These are phyloP conservation scores for Penicillium robsamsonii DNA, from an alignment of 495 filamentous ascomycete species.

Conservation along the genomic window DNA sequence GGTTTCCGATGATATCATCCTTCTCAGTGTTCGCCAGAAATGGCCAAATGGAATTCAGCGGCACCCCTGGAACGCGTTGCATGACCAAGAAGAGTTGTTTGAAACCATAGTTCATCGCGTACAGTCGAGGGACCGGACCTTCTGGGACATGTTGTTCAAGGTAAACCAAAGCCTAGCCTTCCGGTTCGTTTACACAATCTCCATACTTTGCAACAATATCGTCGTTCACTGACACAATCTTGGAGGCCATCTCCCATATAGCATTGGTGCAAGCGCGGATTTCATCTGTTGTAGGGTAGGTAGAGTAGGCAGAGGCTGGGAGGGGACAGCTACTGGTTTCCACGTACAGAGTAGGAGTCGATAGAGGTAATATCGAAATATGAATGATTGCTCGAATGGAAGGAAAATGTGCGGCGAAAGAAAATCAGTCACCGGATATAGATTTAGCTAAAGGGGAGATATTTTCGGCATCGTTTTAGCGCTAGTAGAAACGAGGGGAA, in stretches of 20 bases:
- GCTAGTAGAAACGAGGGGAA: no score
- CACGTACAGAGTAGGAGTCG: slow-evolving; percentile 14
- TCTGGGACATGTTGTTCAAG: slow-evolving; percentile 27
- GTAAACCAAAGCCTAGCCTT: slow-evolving; percentile 29
- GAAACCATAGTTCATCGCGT: slow-evolving; percentile 28
- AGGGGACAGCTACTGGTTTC: slow-evolving; percentile 28
- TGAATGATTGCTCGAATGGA: no score
- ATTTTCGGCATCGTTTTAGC: no score
- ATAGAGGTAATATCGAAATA: no score
- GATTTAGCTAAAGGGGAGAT: no score
- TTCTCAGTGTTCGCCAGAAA: slow-evolving; percentile 26
- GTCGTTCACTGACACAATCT: slow-evolving; percentile 27
- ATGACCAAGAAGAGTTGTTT: slow-evolving; percentile 26
- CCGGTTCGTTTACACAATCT: slow-evolving; percentile 12
- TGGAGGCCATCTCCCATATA: slow-evolving; percentile 23
- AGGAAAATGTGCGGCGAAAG: no score
- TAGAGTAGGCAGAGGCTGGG: slow-evolving; percentile 25
- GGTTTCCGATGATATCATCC: slow-evolving; percentile 25
- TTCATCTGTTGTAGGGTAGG: no score
- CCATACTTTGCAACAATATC: slow-evolving; percentile 32
- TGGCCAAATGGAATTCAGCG: slow-evolving; percentile 24
- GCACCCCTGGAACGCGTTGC: slow-evolving; percentile 26
- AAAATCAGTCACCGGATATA: no score
- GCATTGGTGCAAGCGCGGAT: slow-evolving; percentile 30
- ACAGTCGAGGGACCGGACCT: slow-evolving; percentile 29